phyloP scores from a whole-genome alignment of 495 filamentous ascomycete genomes.

The Penicillium bialowiezense region DNA sequence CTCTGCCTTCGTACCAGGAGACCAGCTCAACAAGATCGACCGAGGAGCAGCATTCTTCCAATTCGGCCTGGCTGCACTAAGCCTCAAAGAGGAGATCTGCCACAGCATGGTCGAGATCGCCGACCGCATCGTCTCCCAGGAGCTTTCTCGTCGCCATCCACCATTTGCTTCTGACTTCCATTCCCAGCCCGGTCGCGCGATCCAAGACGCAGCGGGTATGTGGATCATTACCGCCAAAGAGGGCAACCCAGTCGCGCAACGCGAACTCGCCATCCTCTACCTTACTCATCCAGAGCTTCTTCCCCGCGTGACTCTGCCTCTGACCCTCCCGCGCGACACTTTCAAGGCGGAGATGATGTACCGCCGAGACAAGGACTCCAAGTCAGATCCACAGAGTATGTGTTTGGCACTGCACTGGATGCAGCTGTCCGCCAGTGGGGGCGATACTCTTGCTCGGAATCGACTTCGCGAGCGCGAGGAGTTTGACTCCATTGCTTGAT shows the following conservation, averaged over 20 bases:
- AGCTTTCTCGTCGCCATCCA: conserved; percentile 42
- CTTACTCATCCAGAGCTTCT: conserved; percentile 89
- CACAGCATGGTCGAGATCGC: conserved; percentile 81
- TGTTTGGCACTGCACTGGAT: conserved; percentile 98
- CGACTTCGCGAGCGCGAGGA: conserved; percentile 74
- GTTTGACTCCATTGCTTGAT: conserved; percentile 51
- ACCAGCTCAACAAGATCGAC: conserved; percentile 79
- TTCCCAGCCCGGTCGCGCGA: conserved; percentile 43
- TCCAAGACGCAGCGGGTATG: conserved; percentile 86
- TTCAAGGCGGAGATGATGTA: conserved; percentile 90
- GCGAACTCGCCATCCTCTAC: conserved; percentile 92
- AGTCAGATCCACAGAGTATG: conserved; percentile 83
- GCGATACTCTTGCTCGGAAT: conserved; percentile 82
- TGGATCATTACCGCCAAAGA: conserved; percentile 95
- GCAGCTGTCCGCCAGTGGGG: conserved; percentile 82
- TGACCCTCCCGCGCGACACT: conserved; percentile 82
- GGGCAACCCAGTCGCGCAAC: conserved; percentile 86
- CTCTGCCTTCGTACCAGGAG: conserved; percentile 81
- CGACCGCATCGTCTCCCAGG: conserved; percentile 45
- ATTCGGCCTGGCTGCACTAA: conserved; percentile 80
- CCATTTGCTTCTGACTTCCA: conserved; percentile 35
- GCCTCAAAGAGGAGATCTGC: conserved; percentile 86
- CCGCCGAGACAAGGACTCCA: conserved; percentile 47
- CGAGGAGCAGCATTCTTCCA: conserved; percentile 94
- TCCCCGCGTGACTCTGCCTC: conserved; percentile 76